Evolutionary conservation across 306 rosid species (phyloP).

Genomic region (Cicer chorassanicum): DNA sequence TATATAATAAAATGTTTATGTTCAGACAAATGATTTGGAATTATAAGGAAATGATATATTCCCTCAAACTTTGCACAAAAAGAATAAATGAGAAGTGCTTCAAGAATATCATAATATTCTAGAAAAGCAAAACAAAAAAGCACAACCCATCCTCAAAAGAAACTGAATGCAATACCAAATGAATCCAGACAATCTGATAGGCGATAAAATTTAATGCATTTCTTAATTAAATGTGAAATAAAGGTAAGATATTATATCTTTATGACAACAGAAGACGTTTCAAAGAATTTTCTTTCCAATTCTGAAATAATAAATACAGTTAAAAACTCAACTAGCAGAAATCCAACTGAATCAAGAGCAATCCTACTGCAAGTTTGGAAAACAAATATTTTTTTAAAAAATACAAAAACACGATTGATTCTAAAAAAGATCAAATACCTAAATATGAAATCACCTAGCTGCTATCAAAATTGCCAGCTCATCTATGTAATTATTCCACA

Average conservation of each 20-base stretch:
- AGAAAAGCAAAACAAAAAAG: not conserved
- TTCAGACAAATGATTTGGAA: slow-evolving; percentile 25
- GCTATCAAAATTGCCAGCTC: not conserved
- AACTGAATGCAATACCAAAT: slow-evolving; percentile 15
- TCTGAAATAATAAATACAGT: not conserved
- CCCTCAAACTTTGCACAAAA: slow-evolving; percentile 23
- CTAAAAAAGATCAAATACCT: not conserved
- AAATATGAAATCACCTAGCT: slow-evolving; percentile 4
- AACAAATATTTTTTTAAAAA: not conserved
- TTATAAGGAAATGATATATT: slow-evolving; percentile 7
- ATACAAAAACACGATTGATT: not conserved
- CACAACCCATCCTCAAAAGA: not conserved
- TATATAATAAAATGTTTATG: slow-evolving; percentile 1
- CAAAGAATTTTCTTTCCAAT: not conserved
- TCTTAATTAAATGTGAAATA: slow-evolving; percentile 25
- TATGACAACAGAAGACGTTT: not conserved
- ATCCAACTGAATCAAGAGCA: not conserved
- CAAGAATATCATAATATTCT: slow-evolving; percentile 3
- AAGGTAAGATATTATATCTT: slow-evolving; percentile 21
- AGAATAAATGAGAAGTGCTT: not conserved
- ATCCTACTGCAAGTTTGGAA: slow-evolving; percentile 8
- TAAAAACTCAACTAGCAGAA: slow-evolving; percentile 3
- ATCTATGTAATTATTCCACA: slow-evolving; percentile 7
- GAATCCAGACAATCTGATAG: slow-evolving; percentile 31
- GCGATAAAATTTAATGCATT: not conserved